These are phyloP conservation scores for Neoboletus subvelutipes DNA, from an alignment of 768 basidiomycete genomes.

Conservation along the genomic window DNA sequence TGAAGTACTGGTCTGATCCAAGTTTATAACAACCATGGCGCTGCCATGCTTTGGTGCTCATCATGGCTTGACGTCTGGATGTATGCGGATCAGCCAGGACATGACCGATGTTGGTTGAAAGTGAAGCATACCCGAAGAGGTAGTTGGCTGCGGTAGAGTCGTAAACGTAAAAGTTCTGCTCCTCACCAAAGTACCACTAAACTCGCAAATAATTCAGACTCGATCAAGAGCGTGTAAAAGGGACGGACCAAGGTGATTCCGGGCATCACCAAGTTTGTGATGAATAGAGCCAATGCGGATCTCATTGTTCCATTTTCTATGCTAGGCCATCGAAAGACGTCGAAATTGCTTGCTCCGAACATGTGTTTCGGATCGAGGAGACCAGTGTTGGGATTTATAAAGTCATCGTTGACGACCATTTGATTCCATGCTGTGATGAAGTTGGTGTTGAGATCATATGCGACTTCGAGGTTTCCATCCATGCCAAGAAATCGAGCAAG, in stretches of 20 bases:
- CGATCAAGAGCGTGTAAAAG: neutral
- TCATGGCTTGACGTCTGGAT: slow-evolving; percentile 88
- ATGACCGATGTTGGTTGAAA: neutral
- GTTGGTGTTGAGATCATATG: slow-evolving; percentile 79
- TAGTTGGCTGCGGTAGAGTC: slow-evolving; percentile 92
- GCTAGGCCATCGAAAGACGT: slow-evolving; percentile 92
- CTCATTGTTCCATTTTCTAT: slow-evolving; percentile 80
- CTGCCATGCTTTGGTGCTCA: slow-evolving; percentile 82
- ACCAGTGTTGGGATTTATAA: slow-evolving; percentile 69
- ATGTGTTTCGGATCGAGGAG: slow-evolving; percentile 80
- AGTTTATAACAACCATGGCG: slow-evolving; percentile 90
- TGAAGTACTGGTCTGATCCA: slow-evolving; percentile 91
- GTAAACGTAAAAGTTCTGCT: slow-evolving; percentile 84
- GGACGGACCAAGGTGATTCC: slow-evolving; percentile 72
- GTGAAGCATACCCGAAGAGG: slow-evolving; percentile 68
- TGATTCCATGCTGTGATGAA: slow-evolving; percentile 91
- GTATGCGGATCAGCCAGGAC: neutral
- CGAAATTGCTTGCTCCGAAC: slow-evolving; percentile 93
- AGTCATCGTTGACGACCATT: slow-evolving; percentile 87
- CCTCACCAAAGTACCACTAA: slow-evolving; percentile 86
- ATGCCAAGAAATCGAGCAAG: slow-evolving; percentile 88
- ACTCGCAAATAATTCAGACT: neutral
- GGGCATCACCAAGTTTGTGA: slow-evolving; percentile 80
- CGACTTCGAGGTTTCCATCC: slow-evolving; percentile 93
- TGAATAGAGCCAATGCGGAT: slow-evolving; percentile 74